A percentile compares a stretch with the other conserved stretches of the same genome.
These are phyloP conservation scores for Medicago lupulina DNA, from an alignment of 306 rosid genomes.

Conservation along the genomic window DNA sequence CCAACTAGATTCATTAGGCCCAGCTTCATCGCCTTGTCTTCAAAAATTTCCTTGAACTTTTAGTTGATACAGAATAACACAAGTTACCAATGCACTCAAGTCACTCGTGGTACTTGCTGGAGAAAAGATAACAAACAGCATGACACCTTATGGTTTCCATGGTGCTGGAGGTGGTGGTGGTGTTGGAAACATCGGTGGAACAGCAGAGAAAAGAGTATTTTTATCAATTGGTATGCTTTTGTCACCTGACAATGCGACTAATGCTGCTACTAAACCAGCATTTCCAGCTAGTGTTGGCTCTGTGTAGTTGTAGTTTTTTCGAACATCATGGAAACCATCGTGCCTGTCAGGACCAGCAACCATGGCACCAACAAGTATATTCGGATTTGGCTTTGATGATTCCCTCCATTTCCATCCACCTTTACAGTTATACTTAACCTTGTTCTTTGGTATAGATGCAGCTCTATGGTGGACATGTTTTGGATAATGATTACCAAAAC, in stretches of 20 bases:
- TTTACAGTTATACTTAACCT: constrained; percentile 85
- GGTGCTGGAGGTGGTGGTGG: constrained; percentile 99
- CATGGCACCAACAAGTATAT: constrained; percentile 87
- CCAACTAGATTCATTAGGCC: constrained; percentile 35
- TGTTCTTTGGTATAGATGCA: constrained; percentile 92
- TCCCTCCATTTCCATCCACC: constrained; percentile 99
- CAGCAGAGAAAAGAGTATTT: constrained; percentile 90
- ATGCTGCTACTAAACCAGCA: constrained; percentile 95
- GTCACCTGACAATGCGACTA: constrained; percentile 89
- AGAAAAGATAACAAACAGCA: not conserved
- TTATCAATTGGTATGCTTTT: constrained; percentile 68
- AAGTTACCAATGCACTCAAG: constrained; percentile 52
- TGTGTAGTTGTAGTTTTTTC: constrained; percentile 87
- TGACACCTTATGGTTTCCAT: constrained; percentile 76
- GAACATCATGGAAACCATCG: constrained; percentile 92
- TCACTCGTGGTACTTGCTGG: constrained; percentile 52
- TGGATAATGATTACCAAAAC: constrained; percentile 88
- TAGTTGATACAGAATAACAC: constrained; percentile 46
- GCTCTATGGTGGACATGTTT: constrained; percentile 95
- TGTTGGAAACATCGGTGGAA: constrained; percentile 98
- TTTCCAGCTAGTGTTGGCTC: constrained; percentile 97
- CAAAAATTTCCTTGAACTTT: constrained; percentile 51
- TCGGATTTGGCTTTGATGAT: constrained; percentile 78
- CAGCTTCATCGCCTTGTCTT: constrained; percentile 44
- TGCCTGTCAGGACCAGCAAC: constrained; percentile 97